Conservation (phyloP, 2,329 filamentous ascomycete genomes). For the Boeremia exigua region DNA sequence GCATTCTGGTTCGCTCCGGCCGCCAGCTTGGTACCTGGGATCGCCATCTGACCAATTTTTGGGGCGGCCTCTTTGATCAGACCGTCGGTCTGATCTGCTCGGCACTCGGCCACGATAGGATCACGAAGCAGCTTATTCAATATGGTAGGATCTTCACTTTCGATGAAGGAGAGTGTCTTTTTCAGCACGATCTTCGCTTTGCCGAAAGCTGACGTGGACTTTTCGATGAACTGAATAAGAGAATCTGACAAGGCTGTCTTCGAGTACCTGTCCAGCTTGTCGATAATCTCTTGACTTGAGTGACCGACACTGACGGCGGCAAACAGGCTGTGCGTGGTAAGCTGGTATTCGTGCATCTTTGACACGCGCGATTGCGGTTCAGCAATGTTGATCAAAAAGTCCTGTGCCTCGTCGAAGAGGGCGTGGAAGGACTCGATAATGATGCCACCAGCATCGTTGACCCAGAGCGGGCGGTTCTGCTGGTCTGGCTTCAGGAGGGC, state of each 20-base stretch:
- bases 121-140: slow-evolving; percentile 88
- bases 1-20: slow-evolving; percentile 78
- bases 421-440: slow-evolving; percentile 95
- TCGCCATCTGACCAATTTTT: slow-evolving; percentile 85
- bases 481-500: slow-evolving; percentile 86
- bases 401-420: slow-evolving; percentile 83
- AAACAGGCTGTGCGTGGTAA: slow-evolving; percentile 92
- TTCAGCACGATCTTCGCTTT: slow-evolving; percentile 96
- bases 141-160: slow-evolving; percentile 86
- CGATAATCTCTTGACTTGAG: slow-evolving; percentile 86
- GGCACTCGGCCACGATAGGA: slow-evolving; percentile 77
- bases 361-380: slow-evolving; percentile 90
- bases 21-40: slow-evolving; percentile 92
- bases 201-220: slow-evolving; percentile 87
- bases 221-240: slow-evolving; percentile 79
- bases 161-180: slow-evolving; percentile 92
- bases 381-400: slow-evolving; percentile 94
- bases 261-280: slow-evolving; percentile 83
- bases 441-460: slow-evolving; percentile 85
- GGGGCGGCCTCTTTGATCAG: slow-evolving; percentile 83
- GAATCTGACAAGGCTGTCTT: slow-evolving; percentile 86
- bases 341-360: slow-evolving; percentile 90
- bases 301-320: slow-evolving; percentile 95
- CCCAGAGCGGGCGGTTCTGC: slow-evolving; percentile 88
- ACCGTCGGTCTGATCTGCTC: slow-evolving; percentile 74